Conservation (phyloP, 2,329 filamentous ascomycete genomes). For the Pseudogymnoascus sp. region DNA sequence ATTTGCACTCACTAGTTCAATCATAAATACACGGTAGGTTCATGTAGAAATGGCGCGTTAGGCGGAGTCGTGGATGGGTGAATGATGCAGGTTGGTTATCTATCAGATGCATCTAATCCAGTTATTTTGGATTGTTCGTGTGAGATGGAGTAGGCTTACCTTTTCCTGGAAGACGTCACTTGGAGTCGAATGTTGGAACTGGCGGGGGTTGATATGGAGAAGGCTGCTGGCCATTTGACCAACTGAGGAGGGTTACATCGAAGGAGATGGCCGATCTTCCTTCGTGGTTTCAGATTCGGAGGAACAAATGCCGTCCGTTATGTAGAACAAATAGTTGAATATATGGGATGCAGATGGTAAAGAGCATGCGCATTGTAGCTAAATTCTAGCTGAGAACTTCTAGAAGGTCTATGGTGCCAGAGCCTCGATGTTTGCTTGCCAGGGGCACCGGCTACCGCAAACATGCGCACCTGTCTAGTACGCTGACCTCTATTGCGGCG, state of each 20-base stretch:
- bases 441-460: too few species aligned
- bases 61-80: constrained; percentile 60
- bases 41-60: constrained; percentile 54
- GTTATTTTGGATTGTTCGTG: constrained; percentile 18
- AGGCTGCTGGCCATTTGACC: constrained; percentile 10
- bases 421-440: too few species aligned
- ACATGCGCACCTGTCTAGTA: not conserved
- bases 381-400: too few species aligned
- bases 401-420: too few species aligned
- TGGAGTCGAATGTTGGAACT: constrained; percentile 35
- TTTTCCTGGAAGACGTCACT: constrained; percentile 38
- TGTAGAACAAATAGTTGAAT: not conserved
- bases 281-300: not conserved
- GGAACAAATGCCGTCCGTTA: not conserved
- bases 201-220: constrained; percentile 22
- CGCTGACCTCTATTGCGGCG: too few species aligned
- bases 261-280: constrained; percentile 22
- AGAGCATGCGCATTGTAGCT: too few species aligned
- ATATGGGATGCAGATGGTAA: not conserved
- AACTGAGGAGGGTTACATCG: constrained; percentile 12
- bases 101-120: constrained; percentile 47
- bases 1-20: not conserved
- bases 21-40: constrained; percentile 40
- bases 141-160: constrained; percentile 31
- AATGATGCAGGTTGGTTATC: constrained; percentile 55